A percentile compares a stretch with the other conserved stretches of the same genome.
phyloP scores from a whole-genome alignment of 2,329 filamentous ascomycete genomes.

The Aspergillus sp. region DNA sequence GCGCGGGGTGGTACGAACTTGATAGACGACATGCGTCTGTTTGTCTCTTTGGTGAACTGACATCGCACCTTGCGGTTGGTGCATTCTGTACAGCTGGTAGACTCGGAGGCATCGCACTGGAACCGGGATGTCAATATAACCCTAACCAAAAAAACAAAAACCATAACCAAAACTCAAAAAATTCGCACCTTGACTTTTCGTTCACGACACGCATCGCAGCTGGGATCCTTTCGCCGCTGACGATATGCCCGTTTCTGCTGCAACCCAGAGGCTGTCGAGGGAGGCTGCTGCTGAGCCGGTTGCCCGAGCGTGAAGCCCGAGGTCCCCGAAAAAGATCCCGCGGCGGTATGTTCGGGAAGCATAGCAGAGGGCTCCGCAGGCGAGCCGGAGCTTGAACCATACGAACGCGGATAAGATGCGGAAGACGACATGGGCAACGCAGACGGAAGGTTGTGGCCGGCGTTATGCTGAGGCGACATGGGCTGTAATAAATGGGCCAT shows the following conservation, averaged over 20 bases:
- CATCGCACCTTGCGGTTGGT: conserved; percentile 94
- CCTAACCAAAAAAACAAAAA: neutral
- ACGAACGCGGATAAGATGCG: conserved; percentile 35
- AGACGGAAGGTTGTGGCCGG: neutral
- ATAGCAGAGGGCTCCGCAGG: conserved; percentile 30
- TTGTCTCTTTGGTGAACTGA: conserved; percentile 98
- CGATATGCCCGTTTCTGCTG: conserved; percentile 85
- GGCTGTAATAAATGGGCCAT: conserved; percentile 15
- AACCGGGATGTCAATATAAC: conserved; percentile 2
- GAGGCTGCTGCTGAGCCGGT: conserved; percentile 44
- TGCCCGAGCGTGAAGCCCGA: conserved; percentile 30
- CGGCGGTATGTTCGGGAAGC: conserved; percentile 27
- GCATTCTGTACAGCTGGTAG: conserved; percentile 92
- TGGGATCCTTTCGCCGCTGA: conserved; percentile 90
- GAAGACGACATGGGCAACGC: conserved; percentile 21
- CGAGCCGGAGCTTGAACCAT: conserved; percentile 34
- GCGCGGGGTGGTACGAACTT: conserved; percentile 49
- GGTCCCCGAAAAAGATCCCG: conserved; percentile 35
- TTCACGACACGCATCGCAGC: conserved; percentile 93
- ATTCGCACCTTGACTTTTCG: conserved; percentile 55
- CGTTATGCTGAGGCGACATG: neutral
- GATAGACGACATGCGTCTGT: conserved; percentile 96
- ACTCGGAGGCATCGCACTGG: conserved; percentile 90
- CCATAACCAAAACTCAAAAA: neutral
- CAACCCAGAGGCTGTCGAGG: conserved; percentile 27